These are phyloP conservation scores for Ceratocystiopsis minuta DNA, from an alignment of 2,329 filamentous ascomycete genomes.

Conservation along the genomic window DNA sequence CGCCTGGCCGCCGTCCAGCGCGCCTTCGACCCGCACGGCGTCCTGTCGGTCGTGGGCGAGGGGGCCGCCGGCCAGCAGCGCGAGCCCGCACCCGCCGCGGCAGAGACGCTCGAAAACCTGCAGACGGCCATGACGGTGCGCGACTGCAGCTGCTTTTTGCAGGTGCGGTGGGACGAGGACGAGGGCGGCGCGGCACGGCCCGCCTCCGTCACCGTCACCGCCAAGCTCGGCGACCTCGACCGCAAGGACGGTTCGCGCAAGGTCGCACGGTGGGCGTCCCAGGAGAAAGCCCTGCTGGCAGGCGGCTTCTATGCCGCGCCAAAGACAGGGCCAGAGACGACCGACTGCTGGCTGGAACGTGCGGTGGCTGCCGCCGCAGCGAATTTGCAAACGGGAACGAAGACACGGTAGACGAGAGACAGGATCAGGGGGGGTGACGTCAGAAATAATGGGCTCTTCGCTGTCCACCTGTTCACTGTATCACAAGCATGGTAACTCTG, in stretches of 20 bases:
- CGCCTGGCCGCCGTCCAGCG: slow-evolving; percentile 22
- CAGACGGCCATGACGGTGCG: slow-evolving; percentile 62
- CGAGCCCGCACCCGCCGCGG: no score
- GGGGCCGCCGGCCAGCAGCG: neutral
- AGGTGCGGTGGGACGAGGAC: slow-evolving; percentile 21
- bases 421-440: no score
- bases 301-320: slow-evolving; percentile 45
- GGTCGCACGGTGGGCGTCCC: slow-evolving; percentile 46
- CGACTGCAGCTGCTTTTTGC: slow-evolving; percentile 60
- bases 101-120: slow-evolving; percentile 28
- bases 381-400: no score
- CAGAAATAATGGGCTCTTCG: no score
- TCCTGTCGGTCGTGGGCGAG: neutral
- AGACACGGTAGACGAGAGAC: no score
- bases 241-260: slow-evolving; percentile 53
- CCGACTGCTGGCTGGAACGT: slow-evolving; percentile 12
- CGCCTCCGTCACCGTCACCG: slow-evolving; percentile 21
- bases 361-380: neutral
- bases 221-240: slow-evolving; percentile 59
- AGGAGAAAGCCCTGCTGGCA: slow-evolving; percentile 43
- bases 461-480: no score
- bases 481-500: no score
- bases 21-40: slow-evolving; percentile 13
- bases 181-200: no score
- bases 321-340: slow-evolving; percentile 10